Conservation (phyloP, 345 rosid genomes). For the Triadica sebifera region DNA sequence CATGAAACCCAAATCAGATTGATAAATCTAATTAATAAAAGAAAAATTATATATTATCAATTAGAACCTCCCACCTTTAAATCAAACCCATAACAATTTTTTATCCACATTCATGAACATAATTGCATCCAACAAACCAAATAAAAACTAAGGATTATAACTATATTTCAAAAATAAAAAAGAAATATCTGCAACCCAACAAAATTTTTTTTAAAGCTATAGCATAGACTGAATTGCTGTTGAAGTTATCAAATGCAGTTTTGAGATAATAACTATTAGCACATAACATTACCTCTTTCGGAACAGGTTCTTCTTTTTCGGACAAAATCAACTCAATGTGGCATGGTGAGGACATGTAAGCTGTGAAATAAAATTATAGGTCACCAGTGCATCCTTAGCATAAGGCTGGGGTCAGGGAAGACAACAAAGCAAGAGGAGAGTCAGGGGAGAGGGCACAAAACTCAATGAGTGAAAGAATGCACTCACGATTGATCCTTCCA, state of each 20-base stretch:
- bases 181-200: background rate
- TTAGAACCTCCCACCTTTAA: background rate
- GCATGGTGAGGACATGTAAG: slow-evolving; percentile 77
- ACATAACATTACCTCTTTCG: slow-evolving; percentile 49
- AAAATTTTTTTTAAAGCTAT: background rate
- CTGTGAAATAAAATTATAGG: slow-evolving; percentile 34
- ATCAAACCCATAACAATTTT: background rate
- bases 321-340: slow-evolving; percentile 66
- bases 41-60: background rate
- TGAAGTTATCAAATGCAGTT: background rate
- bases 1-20: background rate
- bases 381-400: background rate
- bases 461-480: background rate
- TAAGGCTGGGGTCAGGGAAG: background rate
- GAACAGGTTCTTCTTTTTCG: slow-evolving; percentile 67
- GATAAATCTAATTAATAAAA: background rate
- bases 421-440: background rate
- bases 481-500: slow-evolving; percentile 78
- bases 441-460: background rate
- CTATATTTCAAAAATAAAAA: background rate
- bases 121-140: background rate
- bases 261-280: background rate
- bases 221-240: background rate
- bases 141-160: background rate
- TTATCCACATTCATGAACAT: background rate